Percentiles rank a stretch among this genome's conserved stretches.
These are phyloP conservation scores for Trichophyton schoenleinii DNA, from an alignment of 2,329 filamentous ascomycete species.

Conservation along the genomic window DNA sequence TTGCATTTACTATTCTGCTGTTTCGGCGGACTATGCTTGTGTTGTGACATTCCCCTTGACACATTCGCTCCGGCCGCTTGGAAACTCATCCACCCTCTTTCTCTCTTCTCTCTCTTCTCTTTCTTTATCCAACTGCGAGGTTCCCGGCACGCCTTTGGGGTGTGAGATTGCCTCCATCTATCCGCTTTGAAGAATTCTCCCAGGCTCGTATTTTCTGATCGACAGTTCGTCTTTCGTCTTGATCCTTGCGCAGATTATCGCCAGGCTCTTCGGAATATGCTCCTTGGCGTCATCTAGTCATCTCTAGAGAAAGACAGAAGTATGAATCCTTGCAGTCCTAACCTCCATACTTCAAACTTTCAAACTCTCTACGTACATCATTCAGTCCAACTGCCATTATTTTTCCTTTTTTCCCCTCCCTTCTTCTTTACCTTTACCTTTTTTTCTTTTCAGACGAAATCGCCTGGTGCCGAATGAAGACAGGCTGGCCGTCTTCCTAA, in stretches of 20 bases:
- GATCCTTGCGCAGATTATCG: conserved; percentile 3
- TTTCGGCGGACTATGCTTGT: neutral
- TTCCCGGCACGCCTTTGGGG: no score
- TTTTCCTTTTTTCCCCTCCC: no score
- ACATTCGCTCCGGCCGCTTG: no score
- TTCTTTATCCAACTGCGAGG: neutral
- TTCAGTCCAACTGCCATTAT: neutral
- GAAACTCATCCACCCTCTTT: no score
- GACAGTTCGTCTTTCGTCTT: neutral
- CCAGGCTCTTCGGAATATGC: conserved; percentile 1
- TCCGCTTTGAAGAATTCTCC: neutral
- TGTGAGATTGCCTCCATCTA: no score
- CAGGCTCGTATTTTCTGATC: neutral
- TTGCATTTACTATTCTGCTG: neutral
- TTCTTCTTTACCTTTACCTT: neutral
- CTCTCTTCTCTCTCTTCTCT: no score
- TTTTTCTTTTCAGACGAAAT: neutral
- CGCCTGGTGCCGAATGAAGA: neutral
- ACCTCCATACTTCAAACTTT: neutral
- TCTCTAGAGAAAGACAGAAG: neutral
- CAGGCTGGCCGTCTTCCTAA: neutral
- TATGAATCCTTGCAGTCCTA: neutral
- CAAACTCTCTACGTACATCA: conserved; percentile 2
- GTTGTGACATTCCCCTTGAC: neutral
- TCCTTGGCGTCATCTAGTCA: neutral